phyloP scores from a whole-genome alignment of 202 grass and related monocot species.

The Bolboschoenoplectus hybrid region DNA sequence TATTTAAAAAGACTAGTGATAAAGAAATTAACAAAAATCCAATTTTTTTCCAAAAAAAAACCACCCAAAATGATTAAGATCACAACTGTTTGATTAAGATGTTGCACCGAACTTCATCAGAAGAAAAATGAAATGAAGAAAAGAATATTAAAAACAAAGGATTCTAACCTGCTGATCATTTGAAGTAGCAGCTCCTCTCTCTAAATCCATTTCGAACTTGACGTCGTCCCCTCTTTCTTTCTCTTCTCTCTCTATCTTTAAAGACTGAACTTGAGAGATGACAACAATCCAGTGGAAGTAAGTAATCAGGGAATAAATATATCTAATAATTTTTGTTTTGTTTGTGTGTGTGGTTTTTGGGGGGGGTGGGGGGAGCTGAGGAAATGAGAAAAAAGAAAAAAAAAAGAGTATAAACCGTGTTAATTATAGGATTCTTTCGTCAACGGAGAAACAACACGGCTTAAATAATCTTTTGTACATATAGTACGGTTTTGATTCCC shows the following conservation, averaged over 20 bases:
- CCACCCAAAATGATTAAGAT: too few relatives aligned
- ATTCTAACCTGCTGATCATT: slow-evolving; percentile 31
- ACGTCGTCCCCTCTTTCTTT: background rate
- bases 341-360: too few relatives aligned
- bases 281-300: background rate
- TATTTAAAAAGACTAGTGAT: too few relatives aligned
- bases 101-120: too few relatives aligned
- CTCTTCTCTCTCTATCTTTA: slow-evolving; percentile 19
- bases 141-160: background rate
- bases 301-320: background rate
- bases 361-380: too few relatives aligned
- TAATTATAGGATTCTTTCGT: background rate
- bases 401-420: background rate
- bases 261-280: slow-evolving; percentile 3
- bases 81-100: too few relatives aligned
- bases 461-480: background rate
- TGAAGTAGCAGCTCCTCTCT: background rate
- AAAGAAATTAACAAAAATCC: too few relatives aligned
- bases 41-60: too few relatives aligned
- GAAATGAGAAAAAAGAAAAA: background rate
- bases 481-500: background rate
- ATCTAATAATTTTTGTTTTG: background rate
- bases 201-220: slow-evolving; percentile 40
- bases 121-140: background rate
- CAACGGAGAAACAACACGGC: background rate